phyloP scores from a whole-genome alignment of 768 basidiomycete species.

The Boletus edulis region DNA sequence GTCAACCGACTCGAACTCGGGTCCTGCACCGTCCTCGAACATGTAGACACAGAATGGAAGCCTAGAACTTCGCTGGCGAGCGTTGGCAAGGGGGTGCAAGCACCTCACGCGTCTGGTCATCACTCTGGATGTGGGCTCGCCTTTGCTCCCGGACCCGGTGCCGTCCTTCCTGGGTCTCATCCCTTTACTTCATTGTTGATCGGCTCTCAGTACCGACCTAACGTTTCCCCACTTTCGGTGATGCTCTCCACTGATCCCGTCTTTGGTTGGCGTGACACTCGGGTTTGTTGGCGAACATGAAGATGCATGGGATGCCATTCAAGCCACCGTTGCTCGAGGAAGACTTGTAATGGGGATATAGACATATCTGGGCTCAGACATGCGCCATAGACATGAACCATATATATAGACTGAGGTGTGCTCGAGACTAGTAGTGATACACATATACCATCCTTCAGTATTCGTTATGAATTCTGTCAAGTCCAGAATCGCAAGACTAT shows the following conservation, averaged over 20 bases:
- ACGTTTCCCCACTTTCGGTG: no score
- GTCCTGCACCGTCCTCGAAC: constrained; percentile 25
- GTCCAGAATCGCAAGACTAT: neutral
- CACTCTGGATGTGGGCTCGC: constrained; percentile 10
- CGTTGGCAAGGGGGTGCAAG: constrained; percentile 17
- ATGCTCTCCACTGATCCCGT: constrained; percentile 20
- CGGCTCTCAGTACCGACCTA: no score
- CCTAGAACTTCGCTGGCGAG: constrained; percentile 16
- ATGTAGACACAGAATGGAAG: constrained; percentile 16
- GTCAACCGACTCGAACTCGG: constrained; percentile 44
- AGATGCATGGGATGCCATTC: constrained; percentile 28
- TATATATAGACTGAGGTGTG: neutral
- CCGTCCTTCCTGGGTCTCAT: no score
- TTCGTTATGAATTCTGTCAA: no score
- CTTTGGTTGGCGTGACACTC: constrained; percentile 35
- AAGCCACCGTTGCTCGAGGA: constrained; percentile 1
- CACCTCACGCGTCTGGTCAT: constrained; percentile 19
- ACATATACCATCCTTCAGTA: neutral
- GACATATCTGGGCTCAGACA: neutral
- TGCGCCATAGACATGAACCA: neutral
- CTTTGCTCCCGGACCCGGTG: neutral
- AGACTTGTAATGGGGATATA: neutral
- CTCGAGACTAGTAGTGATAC: neutral
- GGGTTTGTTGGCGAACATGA: constrained; percentile 27
- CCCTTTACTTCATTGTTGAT: constrained; percentile 20